Evolutionary conservation across 1,284 basidiomycete species (phyloP).

Genomic region (Bjerkandera adusta): DNA sequence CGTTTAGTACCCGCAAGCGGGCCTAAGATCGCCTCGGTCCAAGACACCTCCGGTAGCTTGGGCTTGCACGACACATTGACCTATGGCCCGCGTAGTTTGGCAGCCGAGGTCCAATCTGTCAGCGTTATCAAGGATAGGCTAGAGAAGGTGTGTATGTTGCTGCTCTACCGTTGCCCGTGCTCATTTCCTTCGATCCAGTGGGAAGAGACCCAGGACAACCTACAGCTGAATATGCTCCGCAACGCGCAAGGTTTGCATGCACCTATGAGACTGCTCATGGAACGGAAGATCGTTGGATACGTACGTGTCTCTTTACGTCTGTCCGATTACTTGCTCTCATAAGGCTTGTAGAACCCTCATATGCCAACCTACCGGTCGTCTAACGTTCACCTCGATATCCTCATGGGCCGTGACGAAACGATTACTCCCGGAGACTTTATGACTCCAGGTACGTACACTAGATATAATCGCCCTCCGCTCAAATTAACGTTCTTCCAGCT

Average conservation of each 20-base stretch:
- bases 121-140: conserved; percentile 60
- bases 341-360: conserved; percentile 49
- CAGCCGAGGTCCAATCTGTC: conserved; percentile 61
- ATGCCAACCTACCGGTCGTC: conserved; percentile 63
- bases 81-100: conserved; percentile 74
- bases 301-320: conserved; percentile 43
- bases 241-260: conserved; percentile 86
- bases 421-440: conserved; percentile 48
- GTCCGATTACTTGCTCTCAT: conserved; percentile 1
- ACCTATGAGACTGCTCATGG: conserved; percentile 91
- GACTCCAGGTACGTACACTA: conserved; percentile 43
- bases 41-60: conserved; percentile 65
- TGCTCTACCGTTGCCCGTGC: neutral
- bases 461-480: neutral
- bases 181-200: conserved; percentile 52
- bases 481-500: conserved; percentile 35
- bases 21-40: conserved; percentile 62
- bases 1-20: conserved; percentile 61
- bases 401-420: conserved; percentile 87
- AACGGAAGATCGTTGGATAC: conserved; percentile 80
- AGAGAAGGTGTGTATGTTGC: conserved; percentile 53
- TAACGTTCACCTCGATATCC: conserved; percentile 87
- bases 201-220: conserved; percentile 88
- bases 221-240: conserved; percentile 84
- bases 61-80: conserved; percentile 80